These are phyloP conservation scores for Solanum rostratum DNA, from an alignment of 257 asterid genomes.

Conservation along the genomic window DNA sequence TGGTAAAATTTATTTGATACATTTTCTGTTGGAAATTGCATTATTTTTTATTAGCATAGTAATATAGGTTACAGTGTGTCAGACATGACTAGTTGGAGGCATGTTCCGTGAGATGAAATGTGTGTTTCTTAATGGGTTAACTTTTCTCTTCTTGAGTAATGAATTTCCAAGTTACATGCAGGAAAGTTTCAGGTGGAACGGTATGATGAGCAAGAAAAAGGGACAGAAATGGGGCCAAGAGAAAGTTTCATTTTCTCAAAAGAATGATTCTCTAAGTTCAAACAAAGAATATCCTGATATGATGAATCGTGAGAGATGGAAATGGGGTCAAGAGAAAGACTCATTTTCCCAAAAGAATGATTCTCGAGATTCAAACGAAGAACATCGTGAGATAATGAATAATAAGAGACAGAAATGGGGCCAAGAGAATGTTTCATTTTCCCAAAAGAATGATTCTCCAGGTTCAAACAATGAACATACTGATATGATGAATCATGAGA, in stretches of 20 bases:
- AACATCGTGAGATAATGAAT: conserved; percentile 13
- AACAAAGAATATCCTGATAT: conserved; percentile 12
- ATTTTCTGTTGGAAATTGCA: neutral
- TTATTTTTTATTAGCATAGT: neutral
- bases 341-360: conserved; percentile 1
- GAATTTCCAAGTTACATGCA: conserved; percentile 15
- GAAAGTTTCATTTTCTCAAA: conserved; percentile 29
- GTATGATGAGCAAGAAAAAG: conserved; percentile 81
- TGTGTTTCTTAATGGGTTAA: neutral
- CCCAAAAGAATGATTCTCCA: neutral
- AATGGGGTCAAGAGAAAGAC: neutral
- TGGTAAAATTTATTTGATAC: neutral
- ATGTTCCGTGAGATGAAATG: neutral
- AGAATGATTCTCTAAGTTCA: conserved; percentile 13
- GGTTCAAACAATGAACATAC: conserved; percentile 17
- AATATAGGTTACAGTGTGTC: neutral
- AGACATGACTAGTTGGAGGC: neutral
- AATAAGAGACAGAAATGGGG: neutral
- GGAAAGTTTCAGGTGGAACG: conserved; percentile 69
- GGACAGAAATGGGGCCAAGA: conserved; percentile 65
- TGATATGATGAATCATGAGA: conserved; percentile 21
- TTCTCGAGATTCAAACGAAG: conserved; percentile 10
- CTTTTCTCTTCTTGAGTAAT: neutral
- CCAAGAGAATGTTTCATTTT: neutral
- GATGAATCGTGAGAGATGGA: neutral